These are phyloP conservation scores for Rugiboletus extremiorientalis DNA, from an alignment of 1,284 basidiomycete genomes.

Conservation along the genomic window DNA sequence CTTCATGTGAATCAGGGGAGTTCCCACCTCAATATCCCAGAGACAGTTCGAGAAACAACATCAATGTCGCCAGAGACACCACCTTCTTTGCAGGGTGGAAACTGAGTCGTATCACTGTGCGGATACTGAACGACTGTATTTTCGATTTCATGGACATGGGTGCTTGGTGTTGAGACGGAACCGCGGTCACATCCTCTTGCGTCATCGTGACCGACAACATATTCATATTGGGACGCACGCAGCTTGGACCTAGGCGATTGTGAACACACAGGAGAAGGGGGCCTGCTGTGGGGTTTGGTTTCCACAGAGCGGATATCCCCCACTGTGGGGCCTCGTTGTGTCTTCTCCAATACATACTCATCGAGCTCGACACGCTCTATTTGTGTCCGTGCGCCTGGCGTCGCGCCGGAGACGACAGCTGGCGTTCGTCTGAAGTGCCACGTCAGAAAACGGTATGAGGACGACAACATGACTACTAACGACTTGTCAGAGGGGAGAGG, in stretches of 20 bases:
- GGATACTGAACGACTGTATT: neutral
- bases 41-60: too few relatives aligned
- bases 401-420: neutral
- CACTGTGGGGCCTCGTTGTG: neutral
- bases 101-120: neutral
- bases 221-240: constrained; percentile 4
- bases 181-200: neutral
- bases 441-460: neutral
- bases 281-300: too few relatives aligned
- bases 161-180: neutral
- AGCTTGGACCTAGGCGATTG: neutral
- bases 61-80: neutral
- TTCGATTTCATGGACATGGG: neutral
- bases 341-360: constrained; percentile 2
- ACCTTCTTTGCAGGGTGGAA: neutral
- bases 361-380: constrained; percentile 18
- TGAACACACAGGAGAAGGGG: constrained; percentile 6
- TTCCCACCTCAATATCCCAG: constrained; percentile 1
- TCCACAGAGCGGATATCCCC: neutral
- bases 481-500: neutral
- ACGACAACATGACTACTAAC: constrained; percentile 8
- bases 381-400: constrained; percentile 7
- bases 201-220: neutral
- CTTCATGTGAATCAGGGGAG: neutral
- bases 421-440: constrained; percentile 2